phyloP scores from a whole-genome alignment of 2,329 filamentous ascomycete species.

The Monosporascus sp. region DNA sequence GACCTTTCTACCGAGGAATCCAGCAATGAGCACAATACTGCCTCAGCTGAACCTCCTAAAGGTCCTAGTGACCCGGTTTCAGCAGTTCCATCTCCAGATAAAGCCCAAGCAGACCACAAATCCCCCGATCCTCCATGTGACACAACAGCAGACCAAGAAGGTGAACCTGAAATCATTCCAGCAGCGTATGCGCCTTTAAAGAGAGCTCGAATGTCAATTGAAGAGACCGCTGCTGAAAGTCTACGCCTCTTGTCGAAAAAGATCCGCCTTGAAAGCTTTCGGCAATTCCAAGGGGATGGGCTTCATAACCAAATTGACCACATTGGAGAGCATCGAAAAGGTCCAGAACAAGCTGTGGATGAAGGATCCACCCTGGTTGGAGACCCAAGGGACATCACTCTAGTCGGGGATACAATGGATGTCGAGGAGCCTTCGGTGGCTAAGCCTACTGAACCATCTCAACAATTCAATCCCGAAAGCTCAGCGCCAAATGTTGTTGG shows the following conservation, averaged over 20 bases:
- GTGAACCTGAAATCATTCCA: neutral
- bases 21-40: neutral
- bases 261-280: neutral
- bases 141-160: neutral
- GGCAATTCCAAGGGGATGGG: neutral
- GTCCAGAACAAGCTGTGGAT: constrained; percentile 7
- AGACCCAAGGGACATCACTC: constrained; percentile 15
- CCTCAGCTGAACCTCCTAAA: neutral
- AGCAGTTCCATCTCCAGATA: neutral
- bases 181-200: neutral
- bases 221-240: neutral
- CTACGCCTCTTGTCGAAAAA: neutral
- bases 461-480: neutral
- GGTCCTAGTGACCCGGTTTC: neutral
- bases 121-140: neutral
- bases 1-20: neutral
- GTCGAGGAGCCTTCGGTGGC: constrained; percentile 2
- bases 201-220: neutral
- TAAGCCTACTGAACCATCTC: neutral
- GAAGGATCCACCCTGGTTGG: constrained; percentile 18
- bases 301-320: neutral
- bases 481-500: neutral
- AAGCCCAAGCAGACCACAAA: neutral
- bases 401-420: constrained; percentile 17
- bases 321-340: neutral